Evolutionary conservation across 108 stramenopile species (phyloP), one percentile per base, ranked within the genome.

Genomic region (Skeletonema menzelii): DNA sequence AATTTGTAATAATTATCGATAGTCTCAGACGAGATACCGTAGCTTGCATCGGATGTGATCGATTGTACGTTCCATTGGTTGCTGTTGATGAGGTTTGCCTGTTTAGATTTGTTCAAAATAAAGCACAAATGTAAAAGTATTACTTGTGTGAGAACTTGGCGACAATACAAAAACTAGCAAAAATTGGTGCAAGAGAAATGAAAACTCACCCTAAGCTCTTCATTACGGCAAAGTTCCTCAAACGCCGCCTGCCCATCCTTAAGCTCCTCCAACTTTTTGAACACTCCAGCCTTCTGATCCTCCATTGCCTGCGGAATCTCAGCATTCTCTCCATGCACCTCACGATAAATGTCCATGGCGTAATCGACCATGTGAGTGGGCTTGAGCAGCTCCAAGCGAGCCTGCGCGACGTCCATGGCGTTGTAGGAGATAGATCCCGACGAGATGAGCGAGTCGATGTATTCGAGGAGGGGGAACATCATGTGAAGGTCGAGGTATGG

Each of bases 331-430:
- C 86, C 85, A 70, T 93, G 86, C 17, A 94, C 60, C 46, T 69
- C 79, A 32, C 89, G 78, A 79, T 92, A 86, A 65, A 90, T 92
- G 73, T 96, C 95, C 65, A 94, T 88, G 53, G 94, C 94, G 65
- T 95, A 96, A 84, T 96, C 97, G 12, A 94, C 90, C 95, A 96
- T 96, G 79, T 94, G 90, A 15, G 95, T 96, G 27, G 90, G 91
- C 49, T 86, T 73, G 65, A 98, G 79, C 35, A 96, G 73, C 46
- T 75, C 72, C 56, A 96, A 69, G 17, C 91, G 87, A 56, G 95
- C 93, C 53, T 88, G 77, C 11, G 87, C 87, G 31, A 97, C 93
- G 74, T 94, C 88, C 38, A 80, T 63, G 12, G 84, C 53, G 32
- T 69, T 71, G 73, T 94, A 96, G 15, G 79, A 70, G 40, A 95